A percentile compares a stretch with the other conserved stretches of the same genome.
Conservation (phyloP, 2,329 filamentous ascomycete species). For the Sclerotinia glacialis region DNA sequence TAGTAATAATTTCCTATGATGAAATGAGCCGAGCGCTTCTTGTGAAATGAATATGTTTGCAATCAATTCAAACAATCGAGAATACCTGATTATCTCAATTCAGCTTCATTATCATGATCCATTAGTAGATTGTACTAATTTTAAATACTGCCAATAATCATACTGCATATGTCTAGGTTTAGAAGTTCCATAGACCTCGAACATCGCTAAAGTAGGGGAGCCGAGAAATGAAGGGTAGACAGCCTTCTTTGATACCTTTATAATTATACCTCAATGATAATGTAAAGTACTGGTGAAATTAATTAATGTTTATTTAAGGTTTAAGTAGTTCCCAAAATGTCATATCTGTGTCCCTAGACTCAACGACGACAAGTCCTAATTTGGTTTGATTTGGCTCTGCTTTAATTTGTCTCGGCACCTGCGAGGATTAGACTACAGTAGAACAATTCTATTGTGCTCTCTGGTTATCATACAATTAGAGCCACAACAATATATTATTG, state of each 20-base stretch:
- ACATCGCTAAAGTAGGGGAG: slow-evolving; percentile 3
- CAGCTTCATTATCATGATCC: neutral
- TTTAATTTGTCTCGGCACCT: neutral
- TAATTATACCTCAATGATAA: rapidly evolving
- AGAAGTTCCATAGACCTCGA: neutral
- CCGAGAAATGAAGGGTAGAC: neutral
- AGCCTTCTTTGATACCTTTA: neutral
- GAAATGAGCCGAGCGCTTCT: no score
- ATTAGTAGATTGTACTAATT: rapidly evolving
- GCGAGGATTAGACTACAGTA: neutral
- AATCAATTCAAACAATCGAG: no score
- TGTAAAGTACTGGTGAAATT: rapidly evolving
- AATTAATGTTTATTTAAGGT: neutral
- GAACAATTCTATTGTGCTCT: no score
- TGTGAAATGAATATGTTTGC: neutral
- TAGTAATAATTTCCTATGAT: no score
- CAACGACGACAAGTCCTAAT: neutral
- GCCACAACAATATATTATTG: rapidly evolving
- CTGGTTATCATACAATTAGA: neutral
- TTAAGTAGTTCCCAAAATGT: rapidly evolving
- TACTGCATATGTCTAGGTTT: no score
- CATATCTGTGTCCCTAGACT: neutral
- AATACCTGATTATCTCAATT: rapidly evolving
- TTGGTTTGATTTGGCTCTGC: rapidly evolving
- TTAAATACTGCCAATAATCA: neutral